Evolutionary conservation across 345 rosid species (phyloP), one percentile per base, ranked within the genome.

Genomic region (Euphorbia tirucalli): DNA sequence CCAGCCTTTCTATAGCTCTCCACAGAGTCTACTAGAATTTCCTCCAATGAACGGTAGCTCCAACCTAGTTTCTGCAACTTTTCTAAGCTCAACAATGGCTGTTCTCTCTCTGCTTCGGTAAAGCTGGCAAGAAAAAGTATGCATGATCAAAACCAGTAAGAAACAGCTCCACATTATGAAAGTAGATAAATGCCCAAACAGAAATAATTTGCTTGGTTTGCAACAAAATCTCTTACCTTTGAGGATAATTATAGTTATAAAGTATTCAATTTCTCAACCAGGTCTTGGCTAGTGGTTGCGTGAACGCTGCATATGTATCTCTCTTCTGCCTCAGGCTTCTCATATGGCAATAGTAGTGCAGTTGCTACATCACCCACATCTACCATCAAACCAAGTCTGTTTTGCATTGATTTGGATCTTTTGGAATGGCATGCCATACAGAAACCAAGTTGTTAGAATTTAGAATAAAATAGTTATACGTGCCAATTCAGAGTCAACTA

Each of bases 341-440:
- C 89, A 54, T 88, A 86, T 44, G 75, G 83, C 79, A 88, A 74
- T 49, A 88, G 85, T 58, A 90, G 75, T 46, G 90, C 89, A 71
- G 75, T 77, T 61, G 86, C 92, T 35, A 84, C 87, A 83, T 89
- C 95, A 43, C 86, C 87, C 66, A 86, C 92, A 63, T 90, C 95
- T 24, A 71, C 74, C 1, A 66, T 13, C 41, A 1, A 1, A 37
- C 58, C 9, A 28, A 5, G 16, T 35, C 28, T 71, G 57, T 62
- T 31, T 22, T 49, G 35, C 9, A 48, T 14, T 18, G 68, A 61
- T 7, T 62, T 65, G 9, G 25, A 27, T 43, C 73, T 56, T 37
- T 41, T 56, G 37, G 39, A n/a, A 31, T 13, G 18, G 66, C 61
- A 73, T 27, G 35, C 25, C 35, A n/a, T 5, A 62, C 15, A 46